Base-by-base conservation (phyloP, 2,329 filamentous ascomycete genomes). In the Aurifilum marmelostoma region DNA sequence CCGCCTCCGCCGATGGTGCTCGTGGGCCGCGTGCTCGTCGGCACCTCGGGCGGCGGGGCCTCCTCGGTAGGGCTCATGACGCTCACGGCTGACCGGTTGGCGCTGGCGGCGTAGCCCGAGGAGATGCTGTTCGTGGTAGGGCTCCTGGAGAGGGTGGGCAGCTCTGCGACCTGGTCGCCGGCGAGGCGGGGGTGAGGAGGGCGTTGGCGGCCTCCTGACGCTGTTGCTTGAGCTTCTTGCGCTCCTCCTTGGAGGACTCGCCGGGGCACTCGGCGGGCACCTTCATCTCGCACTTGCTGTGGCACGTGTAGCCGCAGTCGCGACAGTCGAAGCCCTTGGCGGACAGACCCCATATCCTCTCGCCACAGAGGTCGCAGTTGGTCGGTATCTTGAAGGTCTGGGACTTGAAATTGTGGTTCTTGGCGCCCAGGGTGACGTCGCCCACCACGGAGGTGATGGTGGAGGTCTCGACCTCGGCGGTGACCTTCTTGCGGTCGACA, bases 301-400 rank as follows among this genome's bases (percentile, higher is more conserved):
- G 96, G 77, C 96, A 99, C 1, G 94, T 97, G 81, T 97, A 99
- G 43, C 97, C 96, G 76, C 96, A 99, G 79, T 98, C 95, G 74
- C 92, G 89, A 77, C 96, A 99, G 78, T 97, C 94, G 77, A 97
- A 97, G 0, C 96, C 96, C 81, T 99, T 99, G 50, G 96, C 95
- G 39, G 93, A 97, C 54, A 99, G 80, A 0, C 96, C 96, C 96
- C 96, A 99, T 78, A 99, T 97, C 37, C 96, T 89, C 77, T 99
- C 96, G 24, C 94, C 94, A 75, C 96, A 99, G 16, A 97, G 86
- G 79, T 99, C 96, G 81, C 96, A 99, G 78, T 98, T 98, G 5
- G 96, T 99, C 0, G 97, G 97, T 71, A 99, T 97, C 79, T 98
- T 98, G 85, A 98, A 99, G 0, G 96, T 98, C 77, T 98, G 94